Evolutionary conservation across 164 flowering plant species (phyloP), one percentile per base, ranked within the genome.

Genomic region (Saururus chinensis): DNA sequence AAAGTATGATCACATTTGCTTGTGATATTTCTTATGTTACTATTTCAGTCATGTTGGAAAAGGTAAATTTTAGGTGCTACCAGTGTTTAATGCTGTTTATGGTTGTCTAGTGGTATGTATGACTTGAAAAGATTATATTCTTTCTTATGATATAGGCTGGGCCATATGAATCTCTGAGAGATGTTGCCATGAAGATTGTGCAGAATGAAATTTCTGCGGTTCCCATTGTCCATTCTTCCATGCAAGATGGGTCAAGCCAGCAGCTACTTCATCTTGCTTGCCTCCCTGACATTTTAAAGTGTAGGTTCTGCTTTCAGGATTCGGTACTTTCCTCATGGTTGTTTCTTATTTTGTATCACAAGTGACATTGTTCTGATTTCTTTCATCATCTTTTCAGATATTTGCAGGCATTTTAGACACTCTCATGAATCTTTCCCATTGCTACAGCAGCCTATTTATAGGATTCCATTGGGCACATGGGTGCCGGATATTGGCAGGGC

Each of bases 181-280:
- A 82, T 61, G 76, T 92, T 30, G 86, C 89, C 51, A 25, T 70
- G 66, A 85, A 73, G 71, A 80, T 92, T 70, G 65, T 92, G 78
- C 86, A 81, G 62, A 76, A 77, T 71, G 75, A 75, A 68, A 87
- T 92, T 53, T 79, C 96, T 19, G 73, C 85, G 42, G 79, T 92
- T 69, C 96, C 96, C 21, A 67, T 88, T 45, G 80, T 88, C 64
- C 81, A 84, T 75, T 79, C 84, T 8, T 69, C 85, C 30, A 25
- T 25, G 41, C 67, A 69, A 35, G 79, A 78, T 65, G 77, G 74
- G 19, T 74, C 84, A 25, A 77, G 70, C 57, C 90, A 85, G 16
- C 98, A 92, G 75, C 73, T 92, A 63, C 65, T 92, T 60, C 88
- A 92, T 71, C 82, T 88, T 70, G 92, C 92, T 40, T 84, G 92